A percentile compares a stretch with the other conserved stretches of the same genome.
phyloP scores from a whole-genome alignment of 2,329 filamentous ascomycete species.

The Lecanicillium sp. region DNA sequence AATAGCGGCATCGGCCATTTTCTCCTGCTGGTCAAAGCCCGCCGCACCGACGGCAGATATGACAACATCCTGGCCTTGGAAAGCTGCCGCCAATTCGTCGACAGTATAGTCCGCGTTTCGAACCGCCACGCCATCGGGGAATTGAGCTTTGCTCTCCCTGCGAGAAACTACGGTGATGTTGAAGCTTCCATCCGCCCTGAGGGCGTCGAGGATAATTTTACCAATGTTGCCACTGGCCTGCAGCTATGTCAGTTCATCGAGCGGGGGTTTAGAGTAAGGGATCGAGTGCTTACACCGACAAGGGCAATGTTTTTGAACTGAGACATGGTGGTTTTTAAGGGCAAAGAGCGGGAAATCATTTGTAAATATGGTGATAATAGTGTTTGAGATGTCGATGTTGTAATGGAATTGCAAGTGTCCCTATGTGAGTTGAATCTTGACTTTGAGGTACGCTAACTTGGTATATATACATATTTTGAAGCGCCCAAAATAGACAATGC shows the following conservation, averaged over 20 bases:
- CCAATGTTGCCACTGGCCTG: constrained; percentile 13
- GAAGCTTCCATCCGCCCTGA: constrained; percentile 8
- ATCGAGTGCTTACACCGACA: background rate
- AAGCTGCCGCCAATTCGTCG: constrained; percentile 6
- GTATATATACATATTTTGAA: too few relatives aligned
- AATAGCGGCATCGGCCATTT: constrained; percentile 43
- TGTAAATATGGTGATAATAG: too few relatives aligned
- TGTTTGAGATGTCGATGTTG: too few relatives aligned
- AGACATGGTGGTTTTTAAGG: background rate
- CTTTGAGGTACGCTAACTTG: too few relatives aligned
- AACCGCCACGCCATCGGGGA: constrained; percentile 5
- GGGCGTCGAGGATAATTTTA: constrained; percentile 10
- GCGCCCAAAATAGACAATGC: too few relatives aligned
- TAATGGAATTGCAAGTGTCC: too few relatives aligned
- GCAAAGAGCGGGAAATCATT: too few relatives aligned
- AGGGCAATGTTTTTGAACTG: background rate
- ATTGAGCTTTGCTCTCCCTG: constrained; percentile 8
- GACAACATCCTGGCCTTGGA: constrained; percentile 12
- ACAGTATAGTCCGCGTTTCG: constrained; percentile 11
- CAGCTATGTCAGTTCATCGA: background rate
- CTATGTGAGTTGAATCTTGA: too few relatives aligned
- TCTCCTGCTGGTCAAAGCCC: constrained; percentile 33
- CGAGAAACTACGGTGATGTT: constrained; percentile 10
- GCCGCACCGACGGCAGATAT: constrained; percentile 35
- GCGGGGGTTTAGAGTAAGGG: background rate